These are phyloP conservation scores for Lepidium didymum DNA, from an alignment of 345 rosid species.

Conservation along the genomic window DNA sequence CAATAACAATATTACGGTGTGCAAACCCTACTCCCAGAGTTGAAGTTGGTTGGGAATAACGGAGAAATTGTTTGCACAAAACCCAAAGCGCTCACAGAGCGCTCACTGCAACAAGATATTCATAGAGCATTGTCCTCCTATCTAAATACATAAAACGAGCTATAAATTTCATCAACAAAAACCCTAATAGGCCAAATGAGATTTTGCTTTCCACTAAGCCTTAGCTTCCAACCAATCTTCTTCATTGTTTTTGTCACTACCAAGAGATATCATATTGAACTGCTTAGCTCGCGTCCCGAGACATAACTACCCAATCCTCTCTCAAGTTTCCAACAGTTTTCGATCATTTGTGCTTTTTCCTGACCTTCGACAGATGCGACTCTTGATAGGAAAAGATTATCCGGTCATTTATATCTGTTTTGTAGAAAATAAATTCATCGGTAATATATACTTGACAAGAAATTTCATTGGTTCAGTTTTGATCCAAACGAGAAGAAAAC, in stretches of 20 bases:
- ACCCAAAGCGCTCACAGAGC: too few relatives aligned
- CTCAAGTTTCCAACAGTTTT: conserved; percentile 47
- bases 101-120: too few relatives aligned
- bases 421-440: neutral
- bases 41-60: too few relatives aligned
- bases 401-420: conserved; percentile 39
- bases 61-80: too few relatives aligned
- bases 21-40: too few relatives aligned
- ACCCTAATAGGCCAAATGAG: neutral
- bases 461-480: neutral
- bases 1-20: too few relatives aligned
- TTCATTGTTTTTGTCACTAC: conserved; percentile 16
- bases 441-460: neutral
- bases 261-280: conserved; percentile 53
- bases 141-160: neutral
- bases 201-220: neutral
- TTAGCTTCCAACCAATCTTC: neutral
- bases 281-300: conserved; percentile 54
- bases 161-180: neutral
- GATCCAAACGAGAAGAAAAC: neutral
- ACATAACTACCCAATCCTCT: conserved; percentile 40
- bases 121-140: too few relatives aligned
- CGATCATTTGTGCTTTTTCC: conserved; percentile 45
- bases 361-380: conserved; percentile 40
- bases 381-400: conserved; percentile 34